Evolutionary conservation across 2,329 filamentous ascomycete genomes (phyloP).

Genomic region (Xylaria hypoxylon): DNA sequence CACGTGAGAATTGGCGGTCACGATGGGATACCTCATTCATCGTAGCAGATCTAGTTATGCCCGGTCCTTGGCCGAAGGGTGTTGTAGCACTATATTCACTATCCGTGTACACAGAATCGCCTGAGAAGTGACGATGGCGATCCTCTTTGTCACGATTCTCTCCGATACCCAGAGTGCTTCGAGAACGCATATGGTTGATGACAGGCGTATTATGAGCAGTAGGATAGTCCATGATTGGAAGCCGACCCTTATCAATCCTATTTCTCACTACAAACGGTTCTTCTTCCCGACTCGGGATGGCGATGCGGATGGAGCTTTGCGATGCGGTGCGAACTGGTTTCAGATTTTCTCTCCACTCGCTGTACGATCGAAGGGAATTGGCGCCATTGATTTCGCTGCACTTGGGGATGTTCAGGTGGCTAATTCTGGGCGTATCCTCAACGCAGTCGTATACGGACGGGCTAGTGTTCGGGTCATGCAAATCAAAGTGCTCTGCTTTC

Average conservation of each 20-base stretch:
- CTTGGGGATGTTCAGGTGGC: constrained; percentile 26
- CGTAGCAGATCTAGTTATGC: constrained; percentile 32
- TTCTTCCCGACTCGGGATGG: constrained; percentile 4
- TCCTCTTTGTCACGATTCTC: constrained; percentile 19
- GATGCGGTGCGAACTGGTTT: constrained; percentile 10
- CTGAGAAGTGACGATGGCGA: constrained; percentile 23
- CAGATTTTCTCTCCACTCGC: constrained; percentile 25
- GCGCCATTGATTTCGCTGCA: neutral
- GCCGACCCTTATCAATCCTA: neutral
- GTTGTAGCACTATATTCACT: constrained; percentile 10
- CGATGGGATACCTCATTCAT: constrained; percentile 22
- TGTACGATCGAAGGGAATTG: constrained; percentile 23
- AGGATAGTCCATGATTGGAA: constrained; percentile 6
- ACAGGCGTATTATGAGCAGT: neutral
- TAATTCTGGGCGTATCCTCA: constrained; percentile 11
- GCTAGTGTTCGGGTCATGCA: neutral
- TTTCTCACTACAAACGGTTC: neutral
- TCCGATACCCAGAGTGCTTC: constrained; percentile 34
- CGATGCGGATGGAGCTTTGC: constrained; percentile 24
- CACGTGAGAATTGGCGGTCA: constrained; percentile 14
- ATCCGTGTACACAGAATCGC: neutral
- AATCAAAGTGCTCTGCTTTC: constrained; percentile 25
- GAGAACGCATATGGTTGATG: constrained; percentile 33
- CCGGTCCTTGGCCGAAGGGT: neutral
- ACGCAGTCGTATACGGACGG: constrained; percentile 20